phyloP scores from a whole-genome alignment of 2,329 filamentous ascomycete species.

The Aspergillus hiratsukae region DNA sequence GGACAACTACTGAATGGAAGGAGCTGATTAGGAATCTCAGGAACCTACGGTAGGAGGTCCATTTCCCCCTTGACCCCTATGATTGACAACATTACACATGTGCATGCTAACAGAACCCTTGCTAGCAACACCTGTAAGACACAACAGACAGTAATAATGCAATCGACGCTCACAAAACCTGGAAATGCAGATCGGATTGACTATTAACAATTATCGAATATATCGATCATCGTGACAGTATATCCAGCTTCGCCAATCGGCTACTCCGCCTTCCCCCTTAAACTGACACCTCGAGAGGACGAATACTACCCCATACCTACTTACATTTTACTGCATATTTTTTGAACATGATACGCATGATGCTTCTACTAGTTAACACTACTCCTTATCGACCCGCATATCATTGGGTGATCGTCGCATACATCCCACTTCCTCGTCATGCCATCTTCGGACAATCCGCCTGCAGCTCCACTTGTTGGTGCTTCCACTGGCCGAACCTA shows the following conservation, averaged over 20 bases:
- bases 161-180: neutral
- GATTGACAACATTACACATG: neutral
- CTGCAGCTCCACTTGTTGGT: conserved; percentile 3
- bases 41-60: neutral
- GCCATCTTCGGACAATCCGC: conserved; percentile 13
- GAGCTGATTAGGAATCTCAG: neutral
- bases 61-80: neutral
- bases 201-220: neutral
- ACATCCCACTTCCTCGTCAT: conserved; percentile 11
- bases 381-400: neutral
- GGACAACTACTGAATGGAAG: neutral
- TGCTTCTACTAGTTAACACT: neutral
- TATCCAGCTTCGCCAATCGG: neutral
- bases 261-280: neutral
- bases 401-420: neutral
- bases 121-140: neutral
- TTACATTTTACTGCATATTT: neutral
- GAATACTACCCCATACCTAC: neutral
- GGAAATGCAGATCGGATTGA: neutral
- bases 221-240: neutral
- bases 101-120: neutral
- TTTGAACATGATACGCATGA: neutral
- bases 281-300: neutral
- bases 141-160: neutral
- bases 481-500: conserved; percentile 10